Evolutionary conservation across 23 red algal genomes (phyloP), one percentile per base, ranked within the genome.

Genomic region (Porphyridium purpureum): DNA sequence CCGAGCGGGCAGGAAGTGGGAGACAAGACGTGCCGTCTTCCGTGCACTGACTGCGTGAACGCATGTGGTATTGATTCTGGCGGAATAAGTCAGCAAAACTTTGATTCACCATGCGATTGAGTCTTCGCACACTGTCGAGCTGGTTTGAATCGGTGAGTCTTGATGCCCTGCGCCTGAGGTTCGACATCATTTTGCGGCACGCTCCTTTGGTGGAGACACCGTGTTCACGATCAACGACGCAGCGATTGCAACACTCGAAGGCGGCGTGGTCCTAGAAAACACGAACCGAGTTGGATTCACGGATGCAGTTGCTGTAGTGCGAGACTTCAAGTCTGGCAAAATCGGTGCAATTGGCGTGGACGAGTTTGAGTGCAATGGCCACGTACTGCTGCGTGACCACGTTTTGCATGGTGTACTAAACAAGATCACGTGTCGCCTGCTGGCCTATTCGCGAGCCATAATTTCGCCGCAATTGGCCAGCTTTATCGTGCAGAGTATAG

Each of bases 291-390:
- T 29, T 33, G 51, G 9, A 8, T 55, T 55, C 29, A 5, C 35
- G 7, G 51, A 55, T 55, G 35, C 51, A 1, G 29, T 33, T 33
- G 51, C 51, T 11, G 51, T 55, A 55, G 32, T 55, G 51, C 29
- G 35, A 33, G 51, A 9, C 35, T 21, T 55, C n/a, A 33, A 55
- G 32, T 11, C 51, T 17, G 51, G 17, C 32, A 29, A 55, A 33
- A 55, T 55, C 11, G 51, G 51, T 4, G 51, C 51, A 33, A 33
- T 55, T 29, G 51, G 29, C n/a, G 35, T 55, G 1, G 51, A 55
- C 35, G 51, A 33, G 1, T 55, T 33, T 55, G 51, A 55, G 35
- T 29, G 51, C 32, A 32, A 55, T 33, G 51, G 51, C 32, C 29
- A 55, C 11, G 32, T 55, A 7, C 35, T 55, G 8, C 35, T 55